Percentiles rank a stretch among this genome's conserved stretches.
Conservation (phyloP, 257 asterid genomes). For the Solanum ossicruentum region DNA sequence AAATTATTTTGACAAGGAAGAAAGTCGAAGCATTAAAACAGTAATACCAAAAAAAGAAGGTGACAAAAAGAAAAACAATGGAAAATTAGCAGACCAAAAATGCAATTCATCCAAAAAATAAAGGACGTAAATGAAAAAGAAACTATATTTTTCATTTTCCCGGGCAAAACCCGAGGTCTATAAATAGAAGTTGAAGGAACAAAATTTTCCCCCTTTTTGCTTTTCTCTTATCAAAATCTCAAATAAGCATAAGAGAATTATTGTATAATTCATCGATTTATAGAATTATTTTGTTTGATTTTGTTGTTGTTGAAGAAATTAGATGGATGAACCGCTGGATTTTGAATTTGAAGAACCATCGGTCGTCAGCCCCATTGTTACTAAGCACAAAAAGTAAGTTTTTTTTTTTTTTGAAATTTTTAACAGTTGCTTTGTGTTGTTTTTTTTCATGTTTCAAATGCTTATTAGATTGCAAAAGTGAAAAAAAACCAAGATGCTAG, state of each 20-base stretch:
- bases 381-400: slow-evolving; percentile 37
- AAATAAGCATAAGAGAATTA: not conserved
- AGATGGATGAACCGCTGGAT: slow-evolving; percentile 35
- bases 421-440: not conserved
- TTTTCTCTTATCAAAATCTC: not conserved
- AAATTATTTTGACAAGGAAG: not conserved
- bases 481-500: not conserved
- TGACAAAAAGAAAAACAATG: not conserved
- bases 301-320: not conserved
- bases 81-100: not conserved
- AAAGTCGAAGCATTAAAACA: no score
- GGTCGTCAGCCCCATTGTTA: slow-evolving; percentile 14
- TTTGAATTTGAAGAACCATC: slow-evolving; percentile 62
- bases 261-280: no score
- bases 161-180: not conserved
- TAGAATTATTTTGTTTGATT: not conserved
- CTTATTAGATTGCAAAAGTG: not conserved
- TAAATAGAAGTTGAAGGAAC: not conserved
- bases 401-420: not conserved
- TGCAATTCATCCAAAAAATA: not conserved
- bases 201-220: rapidly evolving
- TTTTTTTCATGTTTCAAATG: not conserved
- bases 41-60: no score
- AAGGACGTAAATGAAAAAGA: not conserved
- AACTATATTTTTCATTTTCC: not conserved